phyloP scores from a whole-genome alignment of 805 yeast genomes.

The Tetrapisispora namnaoensis region DNA sequence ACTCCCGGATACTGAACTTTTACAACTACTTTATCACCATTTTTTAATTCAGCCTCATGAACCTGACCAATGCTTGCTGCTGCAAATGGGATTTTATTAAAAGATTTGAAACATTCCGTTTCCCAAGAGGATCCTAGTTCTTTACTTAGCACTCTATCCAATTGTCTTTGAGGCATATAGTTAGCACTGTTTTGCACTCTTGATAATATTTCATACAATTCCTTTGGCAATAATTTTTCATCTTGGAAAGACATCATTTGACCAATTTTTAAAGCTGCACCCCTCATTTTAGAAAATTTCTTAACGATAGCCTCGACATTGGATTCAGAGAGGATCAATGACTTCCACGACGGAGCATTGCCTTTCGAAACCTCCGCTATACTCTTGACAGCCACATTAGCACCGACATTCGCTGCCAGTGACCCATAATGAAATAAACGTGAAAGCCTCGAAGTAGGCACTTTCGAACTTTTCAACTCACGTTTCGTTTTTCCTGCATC shows the following conservation, averaged over 20 bases:
- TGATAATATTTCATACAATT: conserved; percentile 68
- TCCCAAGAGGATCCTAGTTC: conserved; percentile 81
- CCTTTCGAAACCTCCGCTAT: conserved; percentile 56
- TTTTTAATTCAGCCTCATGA: conserved; percentile 66
- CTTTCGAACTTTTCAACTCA: conserved; percentile 39
- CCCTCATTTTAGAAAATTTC: conserved; percentile 88
- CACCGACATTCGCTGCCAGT: conserved; percentile 82
- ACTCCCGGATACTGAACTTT: conserved; percentile 98
- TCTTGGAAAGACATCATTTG: conserved; percentile 95
- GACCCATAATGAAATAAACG: conserved; percentile 88
- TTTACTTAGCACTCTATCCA: conserved; percentile 58
- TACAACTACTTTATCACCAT: conserved; percentile 72
- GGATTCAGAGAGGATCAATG: conserved; percentile 61
- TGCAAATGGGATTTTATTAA: conserved; percentile 86
- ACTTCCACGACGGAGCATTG: conserved; percentile 39
- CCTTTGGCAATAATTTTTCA: conserved; percentile 70
- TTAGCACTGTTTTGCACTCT: conserved; percentile 91
- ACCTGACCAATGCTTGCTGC: conserved; percentile 98
- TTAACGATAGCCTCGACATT: conserved; percentile 83
- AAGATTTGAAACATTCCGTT: conserved; percentile 42
- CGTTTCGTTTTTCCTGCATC: not conserved
- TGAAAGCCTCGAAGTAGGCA: conserved; percentile 81
- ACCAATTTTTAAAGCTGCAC: conserved; percentile 98
- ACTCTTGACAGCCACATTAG: conserved; percentile 74
- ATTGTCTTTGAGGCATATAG: conserved; percentile 90